Conservation (phyloP, 169 alveolate genomes). For the Plasmodium malariae region DNA sequence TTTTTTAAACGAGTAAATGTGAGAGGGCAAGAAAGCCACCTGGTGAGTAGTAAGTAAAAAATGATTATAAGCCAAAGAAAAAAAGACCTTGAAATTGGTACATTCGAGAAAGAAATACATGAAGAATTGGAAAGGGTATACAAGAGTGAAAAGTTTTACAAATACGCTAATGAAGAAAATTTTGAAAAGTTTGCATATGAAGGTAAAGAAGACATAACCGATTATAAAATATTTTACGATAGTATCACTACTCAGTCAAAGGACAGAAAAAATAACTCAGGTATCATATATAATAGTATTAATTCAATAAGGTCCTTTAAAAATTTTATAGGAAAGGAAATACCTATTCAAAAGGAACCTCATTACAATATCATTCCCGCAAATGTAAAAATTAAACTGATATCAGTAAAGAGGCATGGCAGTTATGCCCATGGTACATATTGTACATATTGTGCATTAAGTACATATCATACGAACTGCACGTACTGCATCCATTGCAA, state of each 20-base stretch:
- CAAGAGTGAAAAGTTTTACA: constrained; percentile 10
- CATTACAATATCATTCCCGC: background rate
- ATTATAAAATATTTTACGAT: background rate
- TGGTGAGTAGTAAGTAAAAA: too few species aligned
- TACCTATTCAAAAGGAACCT: constrained; percentile 3
- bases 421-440: background rate
- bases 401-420: background rate
- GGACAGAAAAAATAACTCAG: constrained; percentile 7
- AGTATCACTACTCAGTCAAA: background rate
- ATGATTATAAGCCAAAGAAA: constrained; percentile 45
- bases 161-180: constrained; percentile 52
- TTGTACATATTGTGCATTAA: too few species aligned
- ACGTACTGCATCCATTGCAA: background rate
- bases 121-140: constrained; percentile 42
- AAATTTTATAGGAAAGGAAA: constrained; percentile 47
- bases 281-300: constrained; percentile 10
- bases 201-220: constrained; percentile 6
- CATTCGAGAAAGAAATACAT: constrained; percentile 31
- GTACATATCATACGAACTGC: background rate
- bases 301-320: constrained; percentile 44
- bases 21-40: too few species aligned
- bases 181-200: constrained; percentile 45
- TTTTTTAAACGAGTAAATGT: too few species aligned
- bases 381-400: background rate
- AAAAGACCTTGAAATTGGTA: constrained; percentile 36